Evolutionary conservation across 169 alveolate genomes (phyloP).

Genomic region (Plasmodium gonderi): DNA sequence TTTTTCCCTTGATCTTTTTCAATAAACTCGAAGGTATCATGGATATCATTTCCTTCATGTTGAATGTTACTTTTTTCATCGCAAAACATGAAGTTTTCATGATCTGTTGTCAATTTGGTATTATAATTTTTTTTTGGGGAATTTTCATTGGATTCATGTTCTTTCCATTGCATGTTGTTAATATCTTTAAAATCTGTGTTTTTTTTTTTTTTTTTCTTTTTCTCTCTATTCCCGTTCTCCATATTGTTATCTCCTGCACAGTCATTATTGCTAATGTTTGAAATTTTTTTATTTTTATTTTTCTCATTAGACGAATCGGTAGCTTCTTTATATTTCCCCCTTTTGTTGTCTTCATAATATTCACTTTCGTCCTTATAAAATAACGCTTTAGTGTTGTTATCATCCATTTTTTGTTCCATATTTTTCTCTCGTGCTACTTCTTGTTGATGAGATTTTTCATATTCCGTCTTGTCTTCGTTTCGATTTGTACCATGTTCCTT

Average conservation of each 20-base stretch:
- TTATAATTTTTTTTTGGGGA: neutral
- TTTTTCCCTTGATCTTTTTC: neutral
- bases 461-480: neutral
- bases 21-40: neutral
- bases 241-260: neutral
- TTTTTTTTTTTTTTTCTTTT: neutral
- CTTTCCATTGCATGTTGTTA: neutral
- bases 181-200: neutral
- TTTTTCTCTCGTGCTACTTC: neutral
- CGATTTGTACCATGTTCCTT: neutral
- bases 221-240: neutral
- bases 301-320: neutral
- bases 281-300: neutral
- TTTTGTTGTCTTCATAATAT: neutral
- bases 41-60: neutral
- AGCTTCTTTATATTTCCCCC: neutral
- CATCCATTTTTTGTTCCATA: neutral
- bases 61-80: neutral
- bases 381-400: neutral
- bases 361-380: constrained; percentile 2
- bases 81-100: neutral
- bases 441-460: neutral
- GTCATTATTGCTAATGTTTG: neutral
- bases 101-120: neutral
- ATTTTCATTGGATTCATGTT: neutral